Evolutionary conservation across 176 grass and related monocot species (phyloP).

Genomic region (Miscanthus lutarioriparius): DNA sequence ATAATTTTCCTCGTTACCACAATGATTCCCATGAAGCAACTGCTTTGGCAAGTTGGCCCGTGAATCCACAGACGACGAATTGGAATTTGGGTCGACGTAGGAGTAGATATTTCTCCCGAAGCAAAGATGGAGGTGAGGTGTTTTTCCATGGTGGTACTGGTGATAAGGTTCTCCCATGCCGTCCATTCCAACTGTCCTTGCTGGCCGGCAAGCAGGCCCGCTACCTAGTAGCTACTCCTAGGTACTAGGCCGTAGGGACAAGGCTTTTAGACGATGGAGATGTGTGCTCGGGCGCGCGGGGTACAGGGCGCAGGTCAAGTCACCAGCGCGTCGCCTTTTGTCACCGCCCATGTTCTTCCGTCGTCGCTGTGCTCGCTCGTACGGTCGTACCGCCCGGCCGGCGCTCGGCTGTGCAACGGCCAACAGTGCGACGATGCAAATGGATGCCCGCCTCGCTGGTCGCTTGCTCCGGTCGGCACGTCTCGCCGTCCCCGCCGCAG

Average conservation of each 20-base stretch:
- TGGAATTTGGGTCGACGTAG: too few species aligned
- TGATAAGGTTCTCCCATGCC: background rate
- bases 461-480: too few species aligned
- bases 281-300: slow-evolving; percentile 14
- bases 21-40: background rate
- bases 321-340: slow-evolving; percentile 25
- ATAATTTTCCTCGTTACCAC: background rate
- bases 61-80: background rate
- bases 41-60: background rate
- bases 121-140: background rate
- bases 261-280: slow-evolving; percentile 25
- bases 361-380: background rate
- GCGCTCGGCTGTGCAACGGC: background rate
- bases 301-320: slow-evolving; percentile 39
- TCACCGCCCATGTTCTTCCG: background rate
- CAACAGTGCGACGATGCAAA: background rate
- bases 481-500: too few species aligned
- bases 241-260: slow-evolving; percentile 22
- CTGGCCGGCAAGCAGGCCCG: background rate
- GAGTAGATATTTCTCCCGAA: too few species aligned
- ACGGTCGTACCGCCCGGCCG: too few species aligned
- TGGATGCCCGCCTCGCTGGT: too few species aligned
- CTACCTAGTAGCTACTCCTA: slow-evolving; percentile 1
- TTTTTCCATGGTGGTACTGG: too few species aligned
- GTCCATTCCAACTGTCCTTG: background rate